These are phyloP conservation scores for Cydonia oblonga DNA, from an alignment of 331 rosid genomes.

Conservation along the genomic window DNA sequence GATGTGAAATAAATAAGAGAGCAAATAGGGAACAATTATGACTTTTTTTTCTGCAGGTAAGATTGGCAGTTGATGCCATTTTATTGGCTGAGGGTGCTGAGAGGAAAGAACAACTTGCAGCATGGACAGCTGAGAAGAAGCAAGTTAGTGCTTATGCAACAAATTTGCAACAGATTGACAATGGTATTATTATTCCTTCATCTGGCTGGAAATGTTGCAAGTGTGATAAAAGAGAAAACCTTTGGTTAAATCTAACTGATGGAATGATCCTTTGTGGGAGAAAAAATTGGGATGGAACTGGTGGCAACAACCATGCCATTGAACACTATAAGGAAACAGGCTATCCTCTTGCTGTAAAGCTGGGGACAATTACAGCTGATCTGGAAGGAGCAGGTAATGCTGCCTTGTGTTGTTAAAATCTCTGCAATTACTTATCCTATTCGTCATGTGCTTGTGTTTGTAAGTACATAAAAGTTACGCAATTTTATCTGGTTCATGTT, in stretches of 20 bases:
- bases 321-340: slow-evolving; percentile 67
- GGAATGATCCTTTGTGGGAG: slow-evolving; percentile 91
- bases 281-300: slow-evolving; percentile 86
- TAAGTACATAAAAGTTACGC: no score
- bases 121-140: slow-evolving; percentile 86
- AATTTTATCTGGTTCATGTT: neutral
- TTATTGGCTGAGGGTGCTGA: slow-evolving; percentile 82
- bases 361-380: slow-evolving; percentile 93
- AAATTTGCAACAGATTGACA: slow-evolving; percentile 67
- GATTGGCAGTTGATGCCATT: slow-evolving; percentile 85
- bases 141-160: slow-evolving; percentile 47
- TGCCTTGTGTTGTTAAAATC: slow-evolving; percentile 12
- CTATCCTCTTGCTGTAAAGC: slow-evolving; percentile 92
- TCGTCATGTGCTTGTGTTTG: neutral
- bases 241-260: slow-evolving; percentile 90
- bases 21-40: neutral
- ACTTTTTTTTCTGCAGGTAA: slow-evolving; percentile 44
- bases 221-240: slow-evolving; percentile 86
- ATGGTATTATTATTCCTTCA: slow-evolving; percentile 70
- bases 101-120: slow-evolving; percentile 78
- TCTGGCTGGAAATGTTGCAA: slow-evolving; percentile 84
- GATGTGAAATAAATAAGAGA: neutral
- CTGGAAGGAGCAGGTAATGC: slow-evolving; percentile 89
- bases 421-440: neutral
- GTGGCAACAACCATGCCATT: slow-evolving; percentile 94